Percentiles rank a stretch among this genome's conserved stretches.
Conservation (phyloP, 441 rosid species). For the Gossypium trilobum region DNA sequence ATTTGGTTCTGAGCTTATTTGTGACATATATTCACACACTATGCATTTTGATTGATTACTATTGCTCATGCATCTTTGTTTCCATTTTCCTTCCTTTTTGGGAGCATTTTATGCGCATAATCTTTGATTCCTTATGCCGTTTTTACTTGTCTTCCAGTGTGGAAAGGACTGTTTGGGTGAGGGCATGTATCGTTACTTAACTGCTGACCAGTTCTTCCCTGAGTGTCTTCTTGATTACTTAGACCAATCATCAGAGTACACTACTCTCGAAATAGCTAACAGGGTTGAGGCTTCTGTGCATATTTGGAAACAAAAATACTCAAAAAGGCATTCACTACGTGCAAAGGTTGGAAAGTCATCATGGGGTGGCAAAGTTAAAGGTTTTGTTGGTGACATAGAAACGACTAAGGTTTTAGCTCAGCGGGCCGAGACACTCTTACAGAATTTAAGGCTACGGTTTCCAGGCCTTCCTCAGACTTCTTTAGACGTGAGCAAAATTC, state of each 20-base stretch:
- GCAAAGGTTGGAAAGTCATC: slow-evolving; percentile 41
- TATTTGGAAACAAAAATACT: slow-evolving; percentile 69
- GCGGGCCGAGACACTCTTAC: slow-evolving; percentile 70
- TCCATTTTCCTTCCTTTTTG: background rate
- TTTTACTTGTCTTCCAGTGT: slow-evolving; percentile 34
- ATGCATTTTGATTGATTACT: background rate
- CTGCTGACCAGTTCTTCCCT: slow-evolving; percentile 70
- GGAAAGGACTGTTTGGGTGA: slow-evolving; percentile 87
- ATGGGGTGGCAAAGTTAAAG: slow-evolving; percentile 84
- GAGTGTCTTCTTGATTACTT: slow-evolving; percentile 82
- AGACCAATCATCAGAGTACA: slow-evolving; percentile 80
- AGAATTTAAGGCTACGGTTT: slow-evolving; percentile 63
- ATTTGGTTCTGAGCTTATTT: background rate
- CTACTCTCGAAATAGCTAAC: slow-evolving; percentile 68
- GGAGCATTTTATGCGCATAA: background rate
- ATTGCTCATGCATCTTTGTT: background rate
- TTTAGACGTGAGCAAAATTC: slow-evolving; percentile 90
- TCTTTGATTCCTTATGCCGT: background rate
- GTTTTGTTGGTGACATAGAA: slow-evolving; percentile 51
- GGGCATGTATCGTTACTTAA: slow-evolving; percentile 63
- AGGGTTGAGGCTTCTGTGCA: slow-evolving; percentile 76
- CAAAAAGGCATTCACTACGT: slow-evolving; percentile 35
- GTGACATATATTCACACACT: background rate
- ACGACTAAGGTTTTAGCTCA: slow-evolving; percentile 52
- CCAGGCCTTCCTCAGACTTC: slow-evolving; percentile 90